These are phyloP conservation scores for Melastoma candidum DNA, from an alignment of 441 rosid genomes.

Conservation along the genomic window DNA sequence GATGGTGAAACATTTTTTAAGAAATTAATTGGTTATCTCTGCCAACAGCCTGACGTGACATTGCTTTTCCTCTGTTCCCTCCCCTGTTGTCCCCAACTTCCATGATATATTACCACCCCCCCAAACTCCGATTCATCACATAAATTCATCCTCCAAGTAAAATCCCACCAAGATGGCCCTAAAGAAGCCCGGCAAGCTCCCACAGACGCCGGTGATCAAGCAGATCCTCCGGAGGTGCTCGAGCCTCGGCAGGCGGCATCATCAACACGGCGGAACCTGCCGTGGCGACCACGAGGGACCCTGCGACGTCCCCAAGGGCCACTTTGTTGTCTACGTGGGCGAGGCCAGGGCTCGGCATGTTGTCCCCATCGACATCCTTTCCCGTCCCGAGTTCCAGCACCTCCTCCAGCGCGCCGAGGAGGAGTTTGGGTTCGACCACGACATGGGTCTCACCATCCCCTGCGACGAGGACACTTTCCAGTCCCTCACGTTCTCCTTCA, in stretches of 20 bases:
- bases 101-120: too few relatives aligned
- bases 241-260: slow-evolving; percentile 4
- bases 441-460: slow-evolving; percentile 11
- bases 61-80: too few relatives aligned
- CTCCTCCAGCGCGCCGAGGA: slow-evolving; percentile 14
- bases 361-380: slow-evolving; percentile 6
- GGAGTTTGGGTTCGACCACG: slow-evolving; percentile 13
- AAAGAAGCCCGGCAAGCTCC: slow-evolving; percentile 7
- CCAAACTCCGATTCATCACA: too few relatives aligned
- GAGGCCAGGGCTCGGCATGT: slow-evolving; percentile 6
- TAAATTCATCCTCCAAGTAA: too few relatives aligned
- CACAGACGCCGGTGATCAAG: slow-evolving; percentile 15
- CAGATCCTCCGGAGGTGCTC: slow-evolving; percentile 11
- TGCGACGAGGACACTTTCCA: slow-evolving; percentile 9
- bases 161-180: neutral
- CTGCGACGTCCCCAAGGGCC: slow-evolving; percentile 13
- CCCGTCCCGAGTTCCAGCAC: slow-evolving; percentile 13
- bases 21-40: too few relatives aligned
- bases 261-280: neutral
- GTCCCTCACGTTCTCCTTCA: slow-evolving; percentile 2
- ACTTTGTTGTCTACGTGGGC: slow-evolving; percentile 15
- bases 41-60: too few relatives aligned
- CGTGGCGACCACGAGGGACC: slow-evolving; percentile 2
- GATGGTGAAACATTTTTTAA: too few relatives aligned
- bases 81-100: too few relatives aligned